A percentile compares a stretch with the other conserved stretches of the same genome.
These are phyloP conservation scores for Apostasia ramifera DNA, from an alignment of 106 monocot species.

Conservation along the genomic window DNA sequence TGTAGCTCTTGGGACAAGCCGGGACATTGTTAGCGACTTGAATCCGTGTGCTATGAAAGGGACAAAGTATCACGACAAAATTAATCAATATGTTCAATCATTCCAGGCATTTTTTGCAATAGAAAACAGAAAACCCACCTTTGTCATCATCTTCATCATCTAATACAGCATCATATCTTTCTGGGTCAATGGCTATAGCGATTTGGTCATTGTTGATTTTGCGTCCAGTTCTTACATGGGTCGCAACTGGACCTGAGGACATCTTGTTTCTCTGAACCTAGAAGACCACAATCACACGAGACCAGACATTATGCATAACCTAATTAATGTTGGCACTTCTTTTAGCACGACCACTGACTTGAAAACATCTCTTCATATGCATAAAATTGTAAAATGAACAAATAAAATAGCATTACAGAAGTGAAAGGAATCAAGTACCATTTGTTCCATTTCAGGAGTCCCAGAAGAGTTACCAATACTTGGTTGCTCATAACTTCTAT, in stretches of 20 bases:
- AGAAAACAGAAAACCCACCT: conserved; percentile 22
- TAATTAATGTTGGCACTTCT: not conserved
- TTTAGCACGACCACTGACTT: not conserved
- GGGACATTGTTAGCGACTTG: conserved; percentile 88
- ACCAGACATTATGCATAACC: not conserved
- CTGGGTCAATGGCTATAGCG: conserved; percentile 72
- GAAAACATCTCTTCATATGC: not conserved
- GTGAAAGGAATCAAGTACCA: conserved; percentile 34
- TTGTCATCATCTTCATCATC: conserved; percentile 97
- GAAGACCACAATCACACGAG: not conserved
- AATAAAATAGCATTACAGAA: not conserved
- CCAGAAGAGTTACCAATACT: conserved; percentile 27
- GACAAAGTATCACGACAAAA: conserved; percentile 7
- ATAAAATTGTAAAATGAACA: not conserved
- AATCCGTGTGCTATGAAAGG: conserved; percentile 83
- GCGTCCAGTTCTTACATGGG: conserved; percentile 58
- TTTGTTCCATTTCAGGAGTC: conserved; percentile 58
- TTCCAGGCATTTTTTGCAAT: not conserved
- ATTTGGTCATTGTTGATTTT: conserved; percentile 85
- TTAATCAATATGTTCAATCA: not conserved
- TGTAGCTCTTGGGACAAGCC: conserved; percentile 71
- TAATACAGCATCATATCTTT: conserved; percentile 31
- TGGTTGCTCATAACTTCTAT: conserved; percentile 22
- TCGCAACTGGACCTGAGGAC: conserved; percentile 24
- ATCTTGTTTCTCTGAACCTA: conserved; percentile 58